Percentiles rank a stretch among this genome's conserved stretches.
Evolutionary conservation across 768 basidiomycete genomes (phyloP).

Genomic region (Boletus rufocinnamomeus): DNA sequence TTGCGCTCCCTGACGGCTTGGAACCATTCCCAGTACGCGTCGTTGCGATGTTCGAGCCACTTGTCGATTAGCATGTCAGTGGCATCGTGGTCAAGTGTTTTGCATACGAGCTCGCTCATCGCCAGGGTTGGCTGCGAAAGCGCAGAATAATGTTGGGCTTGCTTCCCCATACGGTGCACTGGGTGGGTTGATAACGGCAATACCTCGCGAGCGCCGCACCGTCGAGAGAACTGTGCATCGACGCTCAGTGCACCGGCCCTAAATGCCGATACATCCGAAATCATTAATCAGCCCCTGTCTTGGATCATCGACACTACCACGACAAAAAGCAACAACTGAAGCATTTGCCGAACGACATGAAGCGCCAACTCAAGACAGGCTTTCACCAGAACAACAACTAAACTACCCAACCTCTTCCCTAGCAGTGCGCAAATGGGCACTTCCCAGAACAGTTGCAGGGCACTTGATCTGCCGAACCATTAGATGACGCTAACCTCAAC

Average conservation of each 20-base stretch:
- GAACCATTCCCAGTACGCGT: constrained; percentile 80
- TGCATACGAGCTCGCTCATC: constrained; percentile 79
- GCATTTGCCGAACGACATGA: background rate
- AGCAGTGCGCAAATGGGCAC: constrained; percentile 14
- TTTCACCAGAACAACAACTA: background rate
- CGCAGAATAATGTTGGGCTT: constrained; percentile 53
- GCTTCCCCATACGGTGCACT: constrained; percentile 23
- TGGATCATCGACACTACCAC: background rate
- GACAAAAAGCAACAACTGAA: background rate
- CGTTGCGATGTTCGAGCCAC: constrained; percentile 79
- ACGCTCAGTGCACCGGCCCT: constrained; percentile 28
- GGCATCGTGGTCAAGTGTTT: constrained; percentile 72
- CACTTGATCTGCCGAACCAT: constrained; percentile 13
- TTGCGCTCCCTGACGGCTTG: constrained; percentile 65
- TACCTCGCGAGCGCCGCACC: background rate
- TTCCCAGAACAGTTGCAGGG: constrained; percentile 1
- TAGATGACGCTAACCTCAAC: background rate
- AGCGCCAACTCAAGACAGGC: background rate
- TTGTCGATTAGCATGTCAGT: constrained; percentile 81
- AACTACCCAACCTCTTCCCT: background rate
- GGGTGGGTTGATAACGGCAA: constrained; percentile 18
- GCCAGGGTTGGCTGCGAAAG: constrained; percentile 65
- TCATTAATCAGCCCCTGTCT: constrained; percentile 9
- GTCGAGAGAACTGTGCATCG: background rate
- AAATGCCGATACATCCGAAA: constrained; percentile 17